Conservation (phyloP, 371 early-diverging fungal genomes). For the Syncephalastrum racemosum region DNA sequence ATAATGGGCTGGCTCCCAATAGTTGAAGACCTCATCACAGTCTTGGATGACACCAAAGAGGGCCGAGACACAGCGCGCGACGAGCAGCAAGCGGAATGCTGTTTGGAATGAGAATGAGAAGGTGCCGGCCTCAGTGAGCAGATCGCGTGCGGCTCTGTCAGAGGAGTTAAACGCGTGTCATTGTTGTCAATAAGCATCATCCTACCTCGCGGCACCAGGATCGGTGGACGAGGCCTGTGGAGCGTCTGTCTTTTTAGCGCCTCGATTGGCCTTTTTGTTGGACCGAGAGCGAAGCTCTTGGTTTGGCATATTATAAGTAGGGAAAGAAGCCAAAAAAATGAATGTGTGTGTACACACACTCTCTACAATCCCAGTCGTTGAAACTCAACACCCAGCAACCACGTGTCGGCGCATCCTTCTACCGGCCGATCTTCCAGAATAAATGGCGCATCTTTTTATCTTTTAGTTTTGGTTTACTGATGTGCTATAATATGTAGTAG, state of each 20-base stretch:
- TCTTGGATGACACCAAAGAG: constrained; percentile 68
- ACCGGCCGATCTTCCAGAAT: neutral
- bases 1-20: constrained; percentile 94
- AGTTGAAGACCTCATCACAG: constrained; percentile 96
- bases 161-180: constrained; percentile 1
- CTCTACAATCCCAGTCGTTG: neutral
- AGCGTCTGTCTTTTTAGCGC: constrained; percentile 18
- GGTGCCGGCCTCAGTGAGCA: constrained; percentile 35
- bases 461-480: too few species aligned
- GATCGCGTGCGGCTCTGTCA: constrained; percentile 32
- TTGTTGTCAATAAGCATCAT: neutral
- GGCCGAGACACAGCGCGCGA: constrained; percentile 67
- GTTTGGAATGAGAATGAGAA: constrained; percentile 53
- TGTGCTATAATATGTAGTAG: too few species aligned
- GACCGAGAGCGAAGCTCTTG: constrained; percentile 38
- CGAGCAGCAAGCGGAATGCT: constrained; percentile 59
- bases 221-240: constrained; percentile 11
- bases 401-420: constrained; percentile 2
- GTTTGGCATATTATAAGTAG: constrained; percentile 11
- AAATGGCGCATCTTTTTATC: too few species aligned
- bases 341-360: neutral
- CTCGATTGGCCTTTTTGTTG: constrained; percentile 25
- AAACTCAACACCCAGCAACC: constrained; percentile 2
- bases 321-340: neutral
- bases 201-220: constrained; percentile 7